Base-by-base conservation (phyloP, 1,284 basidiomycete species). In the Gomphus bonarii region DNA sequence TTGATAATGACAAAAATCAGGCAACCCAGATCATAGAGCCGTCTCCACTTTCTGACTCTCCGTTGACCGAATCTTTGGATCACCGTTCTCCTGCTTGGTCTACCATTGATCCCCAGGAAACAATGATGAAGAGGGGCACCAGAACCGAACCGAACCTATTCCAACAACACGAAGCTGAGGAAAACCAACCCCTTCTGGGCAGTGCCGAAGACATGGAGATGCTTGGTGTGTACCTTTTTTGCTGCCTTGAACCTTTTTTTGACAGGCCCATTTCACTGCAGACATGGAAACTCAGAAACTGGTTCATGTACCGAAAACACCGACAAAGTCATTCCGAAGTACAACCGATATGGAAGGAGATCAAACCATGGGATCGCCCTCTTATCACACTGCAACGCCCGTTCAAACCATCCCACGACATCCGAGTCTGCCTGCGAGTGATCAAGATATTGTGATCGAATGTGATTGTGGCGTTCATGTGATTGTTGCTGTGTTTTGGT, bases 401-500 rank as follows among this genome's bases (percentile, higher is more conserved):
- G 46, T n/a, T 31, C 2, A 31, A n/a, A 12, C 16, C 12, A 16
- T 46, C 22, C 20, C 44, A 46, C 18, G 3, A 33, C 16, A n/a
- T 22, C 3, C 9, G 14, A 25, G 18, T 18, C 33, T 22, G 30
- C 10, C 12, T 40, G 38, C 55, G 33, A 46, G 43, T 49, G 42
- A 42, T 52, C 58, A 58, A 44, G 65, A 67, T 30, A 60, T 61
- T 14, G 62, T 56, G 1, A 42, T 72, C 36, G 71, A 81, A 18
- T 89, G 86, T 63, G 82, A 84, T 63, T 89, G 86, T 63, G 81
- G 77, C 12, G 74, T 85, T 55, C 61, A 62, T 55, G 87, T 85
- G 63, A 52, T 25, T 25, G 25, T 25, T 25, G 73, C 62, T 11
- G 40, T 9, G 42, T 31, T 33, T 53, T 46, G 47, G 58, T 52